Percentiles rank a stretch among this genome's conserved stretches.
These are phyloP conservation scores for Lepidopterella palustris DNA, from an alignment of 495 filamentous ascomycete genomes.

Conservation along the genomic window DNA sequence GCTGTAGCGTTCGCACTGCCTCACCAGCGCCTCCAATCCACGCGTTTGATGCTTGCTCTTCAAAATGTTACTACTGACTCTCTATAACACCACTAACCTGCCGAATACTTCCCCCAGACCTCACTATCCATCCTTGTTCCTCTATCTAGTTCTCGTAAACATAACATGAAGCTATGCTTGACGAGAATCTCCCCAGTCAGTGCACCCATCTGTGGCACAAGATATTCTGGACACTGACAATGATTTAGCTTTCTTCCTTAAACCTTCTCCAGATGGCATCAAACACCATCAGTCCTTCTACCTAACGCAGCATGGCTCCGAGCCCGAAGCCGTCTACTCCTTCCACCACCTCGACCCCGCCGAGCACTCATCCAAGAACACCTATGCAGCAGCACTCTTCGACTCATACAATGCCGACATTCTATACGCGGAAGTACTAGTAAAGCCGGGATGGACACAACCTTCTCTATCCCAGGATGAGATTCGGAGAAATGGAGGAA, in stretches of 20 bases:
- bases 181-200: conserved; percentile 87
- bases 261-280: conserved; percentile 39
- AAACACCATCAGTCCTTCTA: conserved; percentile 57
- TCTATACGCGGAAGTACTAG: conserved; percentile 79
- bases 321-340: conserved; percentile 69
- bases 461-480: conserved; percentile 73
- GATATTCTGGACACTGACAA: conserved; percentile 34
- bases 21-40: conserved; percentile 1
- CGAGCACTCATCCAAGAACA: conserved; percentile 62
- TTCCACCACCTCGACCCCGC: conserved; percentile 68
- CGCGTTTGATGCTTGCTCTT: background rate
- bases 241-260: conserved; percentile 59
- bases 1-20: background rate
- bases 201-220: background rate
- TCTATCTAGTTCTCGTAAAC: background rate
- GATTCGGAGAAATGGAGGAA: conserved; percentile 64
- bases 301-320: conserved; percentile 72
- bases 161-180: conserved; percentile 58
- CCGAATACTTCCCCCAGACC: background rate
- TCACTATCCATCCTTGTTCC: background rate
- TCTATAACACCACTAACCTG: background rate
- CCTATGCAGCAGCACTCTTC: conserved; percentile 78
- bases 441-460: conserved; percentile 77
- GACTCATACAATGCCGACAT: conserved; percentile 76
- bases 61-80: background rate